Percentiles rank a stretch among this genome's conserved stretches.
phyloP scores from a whole-genome alignment of 495 filamentous ascomycete genomes.

The Penicillium nucicola region DNA sequence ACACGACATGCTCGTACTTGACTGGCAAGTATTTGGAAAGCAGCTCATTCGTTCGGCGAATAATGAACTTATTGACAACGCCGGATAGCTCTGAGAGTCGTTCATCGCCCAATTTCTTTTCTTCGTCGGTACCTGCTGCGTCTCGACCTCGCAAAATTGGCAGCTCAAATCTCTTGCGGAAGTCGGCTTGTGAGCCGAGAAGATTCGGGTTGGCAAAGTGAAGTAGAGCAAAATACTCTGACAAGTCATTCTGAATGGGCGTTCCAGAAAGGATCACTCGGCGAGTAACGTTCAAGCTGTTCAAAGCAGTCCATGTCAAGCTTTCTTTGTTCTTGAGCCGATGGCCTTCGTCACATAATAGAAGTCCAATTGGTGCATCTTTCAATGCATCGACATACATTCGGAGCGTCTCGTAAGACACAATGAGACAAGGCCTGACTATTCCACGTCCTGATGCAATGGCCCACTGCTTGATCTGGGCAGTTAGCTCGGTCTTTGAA shows the following conservation, averaged over 20 bases:
- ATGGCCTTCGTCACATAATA: slow-evolving; percentile 98
- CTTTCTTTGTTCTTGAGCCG: slow-evolving; percentile 97
- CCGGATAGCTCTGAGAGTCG: slow-evolving; percentile 74
- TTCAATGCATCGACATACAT: slow-evolving; percentile 86
- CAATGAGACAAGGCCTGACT: slow-evolving; percentile 94
- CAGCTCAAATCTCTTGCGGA: slow-evolving; percentile 90
- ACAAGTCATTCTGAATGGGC: slow-evolving; percentile 96
- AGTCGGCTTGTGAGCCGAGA: slow-evolving; percentile 84
- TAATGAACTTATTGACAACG: slow-evolving; percentile 98
- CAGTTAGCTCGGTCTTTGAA: slow-evolving; percentile 84
- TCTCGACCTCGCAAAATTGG: slow-evolving; percentile 93
- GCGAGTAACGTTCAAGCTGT: slow-evolving; percentile 82
- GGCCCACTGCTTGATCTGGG: slow-evolving; percentile 92
- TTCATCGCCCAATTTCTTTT: slow-evolving; percentile 81
- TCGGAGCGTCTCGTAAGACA: slow-evolving; percentile 95
- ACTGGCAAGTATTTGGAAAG: slow-evolving; percentile 96
- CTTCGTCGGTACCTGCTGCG: slow-evolving; percentile 80
- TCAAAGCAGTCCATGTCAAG: slow-evolving; percentile 87
- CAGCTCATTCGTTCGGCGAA: slow-evolving; percentile 96
- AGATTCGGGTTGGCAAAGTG: slow-evolving; percentile 96
- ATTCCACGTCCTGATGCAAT: slow-evolving; percentile 86
- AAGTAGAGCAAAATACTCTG: slow-evolving; percentile 94
- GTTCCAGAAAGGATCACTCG: slow-evolving; percentile 96
- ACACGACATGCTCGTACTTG: slow-evolving; percentile 99
- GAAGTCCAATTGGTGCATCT: slow-evolving; percentile 81